Evolutionary conservation across 257 asterid genomes (phyloP).

Genomic region (Solanum etuberosum): DNA sequence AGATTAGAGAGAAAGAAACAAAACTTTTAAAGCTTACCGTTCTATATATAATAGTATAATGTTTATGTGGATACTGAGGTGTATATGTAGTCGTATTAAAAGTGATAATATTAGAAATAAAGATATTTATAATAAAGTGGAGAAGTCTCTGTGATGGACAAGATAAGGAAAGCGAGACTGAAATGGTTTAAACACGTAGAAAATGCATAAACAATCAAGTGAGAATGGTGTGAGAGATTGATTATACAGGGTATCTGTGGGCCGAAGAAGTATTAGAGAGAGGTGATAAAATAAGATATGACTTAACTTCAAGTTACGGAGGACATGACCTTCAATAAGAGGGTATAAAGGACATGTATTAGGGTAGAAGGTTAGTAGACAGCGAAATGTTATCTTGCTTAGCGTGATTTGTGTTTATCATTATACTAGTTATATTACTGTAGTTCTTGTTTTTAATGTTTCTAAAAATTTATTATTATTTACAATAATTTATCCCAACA

Average conservation of each 20-base stretch:
- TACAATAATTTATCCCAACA: background rate
- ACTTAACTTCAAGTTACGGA: background rate
- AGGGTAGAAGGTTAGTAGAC: too few species aligned
- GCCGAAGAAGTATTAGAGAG: background rate
- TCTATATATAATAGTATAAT: background rate
- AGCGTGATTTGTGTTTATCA: background rate
- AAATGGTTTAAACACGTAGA: too few species aligned
- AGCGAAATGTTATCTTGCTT: background rate
- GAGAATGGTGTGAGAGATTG: background rate
- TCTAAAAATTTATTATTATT: too few species aligned
- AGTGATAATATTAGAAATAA: background rate
- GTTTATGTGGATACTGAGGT: accelerated
- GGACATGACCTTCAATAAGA: background rate
- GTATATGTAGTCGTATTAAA: too few species aligned
- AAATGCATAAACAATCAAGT: background rate
- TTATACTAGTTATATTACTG: background rate
- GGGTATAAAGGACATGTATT: background rate
- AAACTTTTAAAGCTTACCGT: background rate
- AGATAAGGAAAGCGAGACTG: too few species aligned
- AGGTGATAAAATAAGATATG: background rate
- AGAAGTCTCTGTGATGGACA: too few species aligned
- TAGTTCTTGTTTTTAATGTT: too few species aligned
- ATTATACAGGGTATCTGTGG: too few species aligned
- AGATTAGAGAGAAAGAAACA: background rate
- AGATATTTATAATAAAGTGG: background rate